Evolutionary conservation across 2,329 filamentous ascomycete genomes (phyloP).

Genomic region (Shiraia bambusicola): DNA sequence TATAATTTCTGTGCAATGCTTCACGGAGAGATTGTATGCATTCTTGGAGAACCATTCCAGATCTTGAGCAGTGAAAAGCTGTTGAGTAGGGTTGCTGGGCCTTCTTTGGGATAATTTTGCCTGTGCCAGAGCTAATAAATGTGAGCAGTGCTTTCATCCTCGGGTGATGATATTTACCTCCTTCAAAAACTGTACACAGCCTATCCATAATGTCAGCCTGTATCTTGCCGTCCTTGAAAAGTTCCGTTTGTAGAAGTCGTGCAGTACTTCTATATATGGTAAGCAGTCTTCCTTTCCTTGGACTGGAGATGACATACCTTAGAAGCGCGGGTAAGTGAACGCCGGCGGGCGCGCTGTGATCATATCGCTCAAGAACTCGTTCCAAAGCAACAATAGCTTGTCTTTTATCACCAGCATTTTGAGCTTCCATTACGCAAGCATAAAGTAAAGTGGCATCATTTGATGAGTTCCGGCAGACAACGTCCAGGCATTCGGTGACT

Average conservation of each 20-base stretch:
- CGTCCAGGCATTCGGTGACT: slow-evolving; percentile 65
- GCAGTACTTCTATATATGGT: slow-evolving; percentile 44
- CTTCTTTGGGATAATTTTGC: slow-evolving; percentile 48
- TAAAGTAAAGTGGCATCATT: slow-evolving; percentile 68
- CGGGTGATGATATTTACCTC: slow-evolving; percentile 35
- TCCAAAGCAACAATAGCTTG: slow-evolving; percentile 63
- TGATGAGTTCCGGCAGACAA: slow-evolving; percentile 56
- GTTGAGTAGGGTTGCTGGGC: slow-evolving; percentile 45
- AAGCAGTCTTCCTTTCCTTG: slow-evolving; percentile 8
- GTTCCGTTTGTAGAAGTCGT: slow-evolving; percentile 49
- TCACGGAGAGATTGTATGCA: slow-evolving; percentile 74
- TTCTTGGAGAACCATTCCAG: slow-evolving; percentile 84
- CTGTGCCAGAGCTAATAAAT: slow-evolving; percentile 46
- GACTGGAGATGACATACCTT: slow-evolving; percentile 54
- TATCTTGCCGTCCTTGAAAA: slow-evolving; percentile 37
- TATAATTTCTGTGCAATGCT: slow-evolving; percentile 60
- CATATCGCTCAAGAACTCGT: slow-evolving; percentile 59
- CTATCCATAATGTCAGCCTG: slow-evolving; percentile 45
- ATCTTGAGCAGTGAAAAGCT: slow-evolving; percentile 62
- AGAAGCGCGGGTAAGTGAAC: slow-evolving; percentile 66
- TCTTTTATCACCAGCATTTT: slow-evolving; percentile 62
- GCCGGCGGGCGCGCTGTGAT: slow-evolving; percentile 50
- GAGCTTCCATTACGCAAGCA: slow-evolving; percentile 77
- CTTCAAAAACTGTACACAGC: slow-evolving; percentile 59
- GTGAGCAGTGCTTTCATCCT: slow-evolving; percentile 39